Base-by-base conservation (phyloP, 2,329 filamentous ascomycete species). In the Aspergillus aculeatinus region DNA sequence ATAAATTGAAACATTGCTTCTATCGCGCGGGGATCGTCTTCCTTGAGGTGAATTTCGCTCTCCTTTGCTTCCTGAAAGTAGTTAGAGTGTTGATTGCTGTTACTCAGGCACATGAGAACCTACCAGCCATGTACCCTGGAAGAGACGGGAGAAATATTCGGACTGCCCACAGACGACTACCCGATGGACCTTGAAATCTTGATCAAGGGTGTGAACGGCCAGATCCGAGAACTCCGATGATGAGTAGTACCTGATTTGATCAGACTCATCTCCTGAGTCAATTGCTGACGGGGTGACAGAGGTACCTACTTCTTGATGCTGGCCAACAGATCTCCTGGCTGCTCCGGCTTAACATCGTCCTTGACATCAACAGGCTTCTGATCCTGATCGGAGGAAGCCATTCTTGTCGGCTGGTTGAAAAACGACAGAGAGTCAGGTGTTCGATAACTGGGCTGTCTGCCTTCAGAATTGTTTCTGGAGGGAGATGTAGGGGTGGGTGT, bases 1-100 rank as follows among this genome's bases (percentile, higher is more conserved):
- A 70, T 67, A 35, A 65, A 70, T 31, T 60, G 56, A 27, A 72
- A 52, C 67, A 68, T 70, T 55, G 66, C 68, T 59, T 67, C 55
- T 19, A 70, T 58, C 7, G 63, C 62, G 7, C 25, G 27, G 25
- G 64, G 63, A 11, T 68, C 62, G 39, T 69, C 65, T 16, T 66
- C 63, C 33, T 62, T 50, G 29, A 69, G 61, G n/a, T 6, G 0
- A 3, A 19, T 19, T 6, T 44, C 29, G 19, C 25, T 52, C 29
- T 39, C n/a, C 5, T 4, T 14, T 21, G 29, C 11, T 39, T 52
- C 50, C 50, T 52, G 2, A 2, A 4, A 35, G 33, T 12, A 16
- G 12, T 52, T 23, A 52, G 31, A 21, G 29, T 42, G 2, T 6
- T 42, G 14, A 4, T 16, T n/a, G 1, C 14, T 42, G 12, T n/a